Evolutionary conservation across 2,329 filamentous ascomycete genomes (phyloP), one percentile per base, ranked within the genome.

Genomic region (Emmonsiellopsis sp.): DNA sequence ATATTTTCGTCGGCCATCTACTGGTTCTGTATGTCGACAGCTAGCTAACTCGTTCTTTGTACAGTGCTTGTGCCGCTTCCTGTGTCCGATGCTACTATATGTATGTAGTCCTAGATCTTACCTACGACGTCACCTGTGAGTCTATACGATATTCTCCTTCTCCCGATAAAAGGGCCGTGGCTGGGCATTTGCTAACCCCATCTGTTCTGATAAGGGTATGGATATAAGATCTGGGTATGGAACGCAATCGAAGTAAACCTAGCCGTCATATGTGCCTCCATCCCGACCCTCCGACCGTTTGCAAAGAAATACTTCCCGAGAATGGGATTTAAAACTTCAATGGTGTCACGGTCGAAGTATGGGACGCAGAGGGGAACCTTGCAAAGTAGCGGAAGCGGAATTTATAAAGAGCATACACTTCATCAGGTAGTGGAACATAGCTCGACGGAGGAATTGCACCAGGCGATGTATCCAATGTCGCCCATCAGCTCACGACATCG

Each of bases 201-300:
- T 40, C 5, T 40, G 3, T 36, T 42, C 21, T 43, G n/a, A 17
- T 32, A 60, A 60, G 58, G 58, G 58, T 42, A 47, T 13, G 58
- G 56, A n/a, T 60, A 58, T 50, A 55, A 57, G 5, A 52, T 56
- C 27, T 60, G 58, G 56, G 14, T 60, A 42, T 62, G 60, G 60
- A 56, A 49, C 36, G 49, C 42, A n/a, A 14, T 62, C 37, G 60
- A 62, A 46, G 51, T 55, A 9, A 60, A 62, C 37, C 47, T 62
- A 10, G 57, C 56, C 9, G 56, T 61, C 27, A 62, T 61, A 6
- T 62, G 59, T 53, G 58, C 60, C 5, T 61, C 57, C 3, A 27
- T 59, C 31, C 60, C 60, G 11, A 57, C 54, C 13, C 54, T 62
- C 17, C 53, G 58, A 6, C 58, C 58, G 3, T 52, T 58, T 36